Evolutionary conservation across 2,329 filamentous ascomycete genomes (phyloP).

Genomic region (Aspergillus flavus): DNA sequence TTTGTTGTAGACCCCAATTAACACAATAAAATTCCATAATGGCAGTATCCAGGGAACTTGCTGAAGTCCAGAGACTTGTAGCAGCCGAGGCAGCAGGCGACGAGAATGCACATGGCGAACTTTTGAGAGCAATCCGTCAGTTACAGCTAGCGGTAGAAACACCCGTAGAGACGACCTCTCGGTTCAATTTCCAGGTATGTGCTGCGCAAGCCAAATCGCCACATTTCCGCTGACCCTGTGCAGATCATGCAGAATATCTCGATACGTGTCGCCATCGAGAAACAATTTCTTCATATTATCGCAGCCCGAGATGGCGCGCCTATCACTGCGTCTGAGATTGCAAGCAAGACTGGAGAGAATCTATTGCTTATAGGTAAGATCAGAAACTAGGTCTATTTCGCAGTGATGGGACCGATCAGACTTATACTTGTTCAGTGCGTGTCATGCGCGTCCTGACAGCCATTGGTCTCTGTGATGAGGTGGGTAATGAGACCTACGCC

Average conservation of each 20-base stretch:
- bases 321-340: constrained; percentile 14
- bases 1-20: neutral
- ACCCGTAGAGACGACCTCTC: constrained; percentile 20
- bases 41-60: constrained; percentile 11
- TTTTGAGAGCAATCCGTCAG: constrained; percentile 17
- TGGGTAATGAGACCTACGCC: constrained; percentile 19
- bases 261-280: constrained; percentile 16
- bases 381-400: neutral
- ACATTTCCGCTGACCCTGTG: constrained; percentile 29
- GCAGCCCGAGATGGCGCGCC: neutral
- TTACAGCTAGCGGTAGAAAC: constrained; percentile 20
- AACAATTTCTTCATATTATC: constrained; percentile 14
- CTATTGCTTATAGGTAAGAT: constrained; percentile 13
- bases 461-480: constrained; percentile 20
- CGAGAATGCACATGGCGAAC: constrained; percentile 12
- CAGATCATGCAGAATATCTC: constrained; percentile 26
- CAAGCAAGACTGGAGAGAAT: constrained; percentile 12
- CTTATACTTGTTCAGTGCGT: constrained; percentile 4
- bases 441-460: constrained; percentile 23
- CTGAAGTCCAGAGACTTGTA: constrained; percentile 10
- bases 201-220: neutral
- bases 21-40: neutral
- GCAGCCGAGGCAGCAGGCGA: constrained; percentile 14
- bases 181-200: constrained; percentile 20
- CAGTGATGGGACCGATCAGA: neutral